Conservation (phyloP, 202 grass and related monocot genomes). For the Zoysia matrella region DNA sequence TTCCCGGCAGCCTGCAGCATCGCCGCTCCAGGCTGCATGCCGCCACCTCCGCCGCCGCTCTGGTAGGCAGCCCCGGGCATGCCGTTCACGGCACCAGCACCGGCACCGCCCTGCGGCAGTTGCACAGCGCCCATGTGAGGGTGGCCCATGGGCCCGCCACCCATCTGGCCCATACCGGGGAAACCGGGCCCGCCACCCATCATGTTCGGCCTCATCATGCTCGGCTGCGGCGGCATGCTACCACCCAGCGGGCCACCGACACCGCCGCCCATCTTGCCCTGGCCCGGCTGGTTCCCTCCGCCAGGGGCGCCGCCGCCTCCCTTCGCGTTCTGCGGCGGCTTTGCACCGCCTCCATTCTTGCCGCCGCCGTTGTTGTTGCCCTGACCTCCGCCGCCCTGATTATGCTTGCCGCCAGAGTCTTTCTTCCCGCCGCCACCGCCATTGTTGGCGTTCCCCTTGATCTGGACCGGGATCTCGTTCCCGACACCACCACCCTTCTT, state of each 20-base stretch:
- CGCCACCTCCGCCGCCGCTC: not conserved
- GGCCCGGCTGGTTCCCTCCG: constrained; percentile 28
- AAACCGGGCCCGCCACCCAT: too few species aligned
- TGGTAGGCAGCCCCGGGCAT: constrained; percentile 22
- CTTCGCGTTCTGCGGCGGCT: constrained; percentile 27
- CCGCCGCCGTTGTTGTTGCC: constrained; percentile 50
- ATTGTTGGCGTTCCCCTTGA: not conserved
- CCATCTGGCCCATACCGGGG: too few species aligned
- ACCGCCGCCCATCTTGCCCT: constrained; percentile 59
- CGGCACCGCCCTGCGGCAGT: not conserved
- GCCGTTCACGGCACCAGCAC: constrained; percentile 31
- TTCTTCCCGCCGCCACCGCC: constrained; percentile 51
- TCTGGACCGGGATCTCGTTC: too few species aligned
- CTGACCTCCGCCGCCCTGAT: constrained; percentile 39
- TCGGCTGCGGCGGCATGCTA: constrained; percentile 30
- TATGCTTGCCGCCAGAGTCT: constrained; percentile 49
- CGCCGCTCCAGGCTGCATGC: constrained; percentile 9
- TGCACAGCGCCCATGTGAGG: constrained; percentile 28
- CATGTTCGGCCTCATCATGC: too few species aligned
- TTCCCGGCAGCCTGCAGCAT: constrained; percentile 56
- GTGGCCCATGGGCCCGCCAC: not conserved
- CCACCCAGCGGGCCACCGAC: constrained; percentile 46
- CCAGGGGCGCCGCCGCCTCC: constrained; percentile 11
- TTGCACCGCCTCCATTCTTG: constrained; percentile 33
- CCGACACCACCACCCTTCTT: too few species aligned